Evolutionary conservation across 2,329 filamentous ascomycete genomes (phyloP).

Genomic region (Didymella arachidicola): DNA sequence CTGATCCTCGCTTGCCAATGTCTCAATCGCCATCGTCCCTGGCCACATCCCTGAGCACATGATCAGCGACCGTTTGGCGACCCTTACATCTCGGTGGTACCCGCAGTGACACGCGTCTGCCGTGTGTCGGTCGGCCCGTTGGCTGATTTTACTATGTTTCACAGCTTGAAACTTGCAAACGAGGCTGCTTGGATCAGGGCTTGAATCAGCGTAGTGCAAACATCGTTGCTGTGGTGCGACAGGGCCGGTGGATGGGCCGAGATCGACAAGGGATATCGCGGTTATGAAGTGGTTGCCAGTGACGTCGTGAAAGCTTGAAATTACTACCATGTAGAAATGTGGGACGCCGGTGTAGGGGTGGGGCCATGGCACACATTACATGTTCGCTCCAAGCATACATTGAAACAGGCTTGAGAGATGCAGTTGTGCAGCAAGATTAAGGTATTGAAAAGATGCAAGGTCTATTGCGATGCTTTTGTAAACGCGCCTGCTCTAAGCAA

Average conservation of each 20-base stretch:
- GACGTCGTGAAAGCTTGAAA: slow-evolving; percentile 17
- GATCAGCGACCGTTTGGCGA: slow-evolving; percentile 4
- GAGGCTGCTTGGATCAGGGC: slow-evolving; percentile 12
- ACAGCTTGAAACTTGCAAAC: slow-evolving; percentile 2
- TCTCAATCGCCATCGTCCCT: background rate
- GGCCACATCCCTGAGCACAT: background rate
- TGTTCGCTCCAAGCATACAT: background rate
- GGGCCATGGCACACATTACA: background rate
- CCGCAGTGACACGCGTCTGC: slow-evolving; percentile 21
- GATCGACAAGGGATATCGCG: slow-evolving; percentile 4
- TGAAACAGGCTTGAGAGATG: background rate
- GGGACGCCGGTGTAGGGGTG: slow-evolving; percentile 2
- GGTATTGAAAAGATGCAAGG: slow-evolving; percentile 10
- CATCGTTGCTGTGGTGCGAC: slow-evolving; percentile 1
- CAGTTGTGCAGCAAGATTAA: background rate
- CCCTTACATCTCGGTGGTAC: slow-evolving; percentile 20
- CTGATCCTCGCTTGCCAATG: background rate
- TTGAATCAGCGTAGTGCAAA: background rate
- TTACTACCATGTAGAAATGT: slow-evolving; percentile 7
- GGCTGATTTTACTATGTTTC: slow-evolving; percentile 1
- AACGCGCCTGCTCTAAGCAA: slow-evolving; percentile 10
- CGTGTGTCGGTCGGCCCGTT: slow-evolving; percentile 12
- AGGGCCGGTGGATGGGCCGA: background rate
- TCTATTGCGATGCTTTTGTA: slow-evolving; percentile 20
- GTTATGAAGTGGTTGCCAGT: slow-evolving; percentile 1